Evolutionary conservation across 352 stramenopile species (phyloP), one percentile per base, ranked within the genome.

Genomic region (Saprolegnia parasitica): DNA sequence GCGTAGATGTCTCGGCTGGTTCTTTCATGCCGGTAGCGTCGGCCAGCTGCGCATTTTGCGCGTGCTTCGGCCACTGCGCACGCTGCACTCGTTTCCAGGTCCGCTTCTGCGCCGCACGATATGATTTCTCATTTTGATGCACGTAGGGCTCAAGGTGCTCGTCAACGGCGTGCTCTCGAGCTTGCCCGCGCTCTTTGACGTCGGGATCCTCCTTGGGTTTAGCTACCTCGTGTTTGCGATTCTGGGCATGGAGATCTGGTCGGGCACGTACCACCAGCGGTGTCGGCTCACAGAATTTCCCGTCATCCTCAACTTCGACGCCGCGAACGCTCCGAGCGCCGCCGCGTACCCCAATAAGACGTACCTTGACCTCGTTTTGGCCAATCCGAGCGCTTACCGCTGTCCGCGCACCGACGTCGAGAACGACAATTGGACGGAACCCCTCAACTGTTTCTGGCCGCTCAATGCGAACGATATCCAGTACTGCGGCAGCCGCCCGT

Each of bases 201-300:
- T 97, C 23, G 68, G 96, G 8, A 81, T 96, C 15, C 70, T 97
- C 5, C 80, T 95, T 66, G 75, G 89, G 20, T 97, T 97, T 58
- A 81, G 96, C 0, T 97, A 97, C 67, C 81, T 90, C 35, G 88
- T 97, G 40, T 97, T 97, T 67, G 87, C 86, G 0, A 97, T 97
- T 71, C 75, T 97, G 1, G 91, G 87, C 0, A 85, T 96, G 37
- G 89, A 97, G 50, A 77, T 97, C n/a, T 97, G 95, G 62, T 74
- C 76, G 32, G 90, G 89, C 10, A 82, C 76, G 29, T 88, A 95
- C 78, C 93, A 85, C 55, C 77, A 79, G 15, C 73, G 86, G 32
- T 97, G 89, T 72, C 84, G 86, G 0, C 71, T 96, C 24, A 97
- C 88, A 11, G 72, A 78, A 32, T 85, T 85, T 62, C 87, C 89